Evolutionary conservation across 768 basidiomycete genomes (phyloP), one percentile per base, ranked within the genome.

Genomic region (Psilocybe subaeruginosa): DNA sequence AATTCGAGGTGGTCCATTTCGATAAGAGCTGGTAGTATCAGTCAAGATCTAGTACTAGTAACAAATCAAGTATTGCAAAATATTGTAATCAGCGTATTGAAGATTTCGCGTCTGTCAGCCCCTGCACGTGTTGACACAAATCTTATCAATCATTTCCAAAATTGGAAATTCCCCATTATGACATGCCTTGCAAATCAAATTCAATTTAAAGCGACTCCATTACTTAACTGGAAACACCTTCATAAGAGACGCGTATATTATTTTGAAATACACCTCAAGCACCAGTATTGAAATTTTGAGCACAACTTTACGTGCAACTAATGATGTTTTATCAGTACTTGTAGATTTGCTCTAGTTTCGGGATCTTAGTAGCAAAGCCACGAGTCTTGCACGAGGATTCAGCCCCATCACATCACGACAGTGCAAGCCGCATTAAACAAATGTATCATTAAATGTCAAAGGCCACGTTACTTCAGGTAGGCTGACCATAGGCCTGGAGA

Each of bases 121-220:
- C 37, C 16, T 17, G 43, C 54, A 59, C 62, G 57, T 58, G 54
- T 33, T 46, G 45, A 48, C 29, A 45, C 14, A 17, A 57, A 64
- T 67, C 65, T 63, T 64, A 67, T 67, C 66, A 64, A 67, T 64
- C 66, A 62, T 47, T 62, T 58, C 66, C 53, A 6, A 50, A 57
- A 52, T 50, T 11, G 49, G 62, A 30, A 59, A 59, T 59, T 56
- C 31, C 50, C 58, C 50, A 55, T 62, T 59, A 58, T 49, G 12
- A 56, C 8, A 56, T 29, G 47, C 8, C 4, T 43, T 35, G 33
- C 7, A 35, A 7, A 7, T 35, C 7, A 11, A 35, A 35, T 35
- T 11, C 7, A 11, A 7, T 35, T 11, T 35, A 7, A 35, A 11
- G 33, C 6, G 33, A 35, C 33, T 7, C 11, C 11, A 35, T 35